Percentiles rank a stretch among this genome's conserved stretches.
These are phyloP conservation scores for Gautieria morchelliformis DNA, from an alignment of 768 basidiomycete species.

Conservation along the genomic window DNA sequence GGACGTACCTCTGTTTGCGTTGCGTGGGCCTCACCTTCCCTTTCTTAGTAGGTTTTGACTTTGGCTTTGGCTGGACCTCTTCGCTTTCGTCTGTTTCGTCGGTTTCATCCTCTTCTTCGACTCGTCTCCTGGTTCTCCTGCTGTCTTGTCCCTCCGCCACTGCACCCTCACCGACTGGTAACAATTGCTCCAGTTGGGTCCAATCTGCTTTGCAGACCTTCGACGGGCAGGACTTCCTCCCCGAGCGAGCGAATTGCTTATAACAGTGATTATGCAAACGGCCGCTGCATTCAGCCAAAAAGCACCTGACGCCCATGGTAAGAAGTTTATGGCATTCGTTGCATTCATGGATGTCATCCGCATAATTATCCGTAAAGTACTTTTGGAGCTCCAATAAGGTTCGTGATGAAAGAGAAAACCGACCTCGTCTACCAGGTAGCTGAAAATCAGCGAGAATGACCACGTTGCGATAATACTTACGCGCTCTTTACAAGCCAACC, in stretches of 20 bases:
- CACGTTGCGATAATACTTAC: conserved; percentile 31
- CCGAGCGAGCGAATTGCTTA: conserved; percentile 33
- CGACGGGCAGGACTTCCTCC: conserved; percentile 40
- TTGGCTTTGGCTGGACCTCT: background rate
- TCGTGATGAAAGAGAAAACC: conserved; percentile 70
- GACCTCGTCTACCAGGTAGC: conserved; percentile 28
- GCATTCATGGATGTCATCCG: conserved; percentile 64
- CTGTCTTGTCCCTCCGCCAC: conserved; percentile 44
- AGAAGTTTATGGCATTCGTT: conserved; percentile 66
- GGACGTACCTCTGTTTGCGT: background rate
- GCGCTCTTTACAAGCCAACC: conserved; percentile 72
- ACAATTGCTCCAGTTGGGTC: conserved; percentile 43
- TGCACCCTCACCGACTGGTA: conserved; percentile 61
- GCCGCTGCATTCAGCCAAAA: conserved; percentile 48
- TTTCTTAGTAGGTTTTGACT: background rate
- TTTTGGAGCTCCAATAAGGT: conserved; percentile 61
- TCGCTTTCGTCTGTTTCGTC: conserved; percentile 2
- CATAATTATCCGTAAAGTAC: conserved; percentile 67
- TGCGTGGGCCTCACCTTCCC: background rate
- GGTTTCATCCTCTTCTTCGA: conserved; percentile 19
- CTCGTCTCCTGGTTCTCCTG: conserved; percentile 22
- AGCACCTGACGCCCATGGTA: conserved; percentile 60
- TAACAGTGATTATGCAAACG: conserved; percentile 62
- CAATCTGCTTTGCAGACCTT: conserved; percentile 42
- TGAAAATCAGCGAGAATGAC: background rate